Conservation (phyloP, 2,329 filamentous ascomycete genomes). For the Epichloe aotearoae region DNA sequence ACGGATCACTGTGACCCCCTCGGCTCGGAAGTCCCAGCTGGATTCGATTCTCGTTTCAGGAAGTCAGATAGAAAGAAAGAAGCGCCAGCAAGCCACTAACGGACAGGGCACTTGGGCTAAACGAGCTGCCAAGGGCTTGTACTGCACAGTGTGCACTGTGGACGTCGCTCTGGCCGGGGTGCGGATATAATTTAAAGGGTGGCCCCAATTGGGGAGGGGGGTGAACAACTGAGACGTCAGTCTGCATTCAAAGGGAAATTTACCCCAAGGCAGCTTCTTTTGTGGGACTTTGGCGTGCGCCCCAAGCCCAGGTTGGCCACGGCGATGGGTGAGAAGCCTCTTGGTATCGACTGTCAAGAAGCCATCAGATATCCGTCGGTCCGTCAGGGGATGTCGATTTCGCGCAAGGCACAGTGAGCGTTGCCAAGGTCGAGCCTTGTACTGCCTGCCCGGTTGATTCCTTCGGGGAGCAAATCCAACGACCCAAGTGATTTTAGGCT, state of each 20-base stretch:
- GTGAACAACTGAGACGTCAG: background rate
- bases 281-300: constrained; percentile 6
- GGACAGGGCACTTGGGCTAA: background rate
- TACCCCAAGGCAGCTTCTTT: background rate
- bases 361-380: background rate
- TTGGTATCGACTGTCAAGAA: background rate
- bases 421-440: no score
- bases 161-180: background rate
- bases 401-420: background rate
- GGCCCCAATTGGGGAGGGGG: background rate
- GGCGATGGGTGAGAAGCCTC: constrained; percentile 4
- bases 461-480: background rate
- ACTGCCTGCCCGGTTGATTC: background rate
- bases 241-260: background rate
- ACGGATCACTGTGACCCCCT: background rate
- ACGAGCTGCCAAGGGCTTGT: background rate
- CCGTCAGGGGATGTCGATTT: background rate
- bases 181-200: background rate
- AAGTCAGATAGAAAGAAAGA: constrained; percentile 20
- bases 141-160: background rate
- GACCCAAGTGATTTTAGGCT: background rate
- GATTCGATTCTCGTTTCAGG: constrained; percentile 10
- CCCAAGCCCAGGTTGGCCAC: background rate
- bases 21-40: constrained; percentile 6
- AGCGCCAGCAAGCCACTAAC: constrained; percentile 11